Base-by-base conservation (phyloP, 768 basidiomycete species). In the Boletus reticulatus region DNA sequence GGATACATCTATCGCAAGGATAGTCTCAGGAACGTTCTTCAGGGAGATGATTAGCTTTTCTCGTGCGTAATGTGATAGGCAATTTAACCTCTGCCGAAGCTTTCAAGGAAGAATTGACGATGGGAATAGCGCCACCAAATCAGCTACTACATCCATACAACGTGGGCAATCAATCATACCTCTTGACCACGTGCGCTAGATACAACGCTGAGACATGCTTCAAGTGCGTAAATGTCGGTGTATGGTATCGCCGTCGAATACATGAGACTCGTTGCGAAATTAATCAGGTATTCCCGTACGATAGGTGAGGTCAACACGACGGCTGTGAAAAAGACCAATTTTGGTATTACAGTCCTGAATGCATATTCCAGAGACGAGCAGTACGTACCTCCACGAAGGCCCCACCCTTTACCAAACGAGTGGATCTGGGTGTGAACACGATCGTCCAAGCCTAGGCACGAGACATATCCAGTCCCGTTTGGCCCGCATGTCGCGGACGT, bases 401-500 rank as follows among this genome's bases (percentile, higher is more conserved):
- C 62, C 62, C 62, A 67, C 1, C 37, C 65, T 50, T 85, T 84
- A 6, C 81, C 79, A 59, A 84, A 83, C 0, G 83, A 82, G 63
- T 82, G 79, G 16, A 84, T 57, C 24, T 76, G 70, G 5, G 80
- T 75, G 3, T 74, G 70, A 4, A 84, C 67, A 14, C 76, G 72
- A 17, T 73, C 65, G 47, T 74, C 70, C 41, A 82, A 65, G 0
- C 77, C 78, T 6, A 83, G 69, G n/a, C 67, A 58, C 39, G 72
- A 66, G 14, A 77, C 74, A 36, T 59, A 65, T 0, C 84, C 84
- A 22, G 76, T 62, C 1, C 84, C 84, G 4, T 73, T 57, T 0
- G 67, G 61, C 0, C 84, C 84, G 58, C 76, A 81, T n/a, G 80
- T 62, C 0, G 80, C 83, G 0, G 80, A 82, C 6, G 82, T 76